These are phyloP conservation scores for Mycena epipterygia DNA, from an alignment of 768 basidiomycete species.

Conservation along the genomic window DNA sequence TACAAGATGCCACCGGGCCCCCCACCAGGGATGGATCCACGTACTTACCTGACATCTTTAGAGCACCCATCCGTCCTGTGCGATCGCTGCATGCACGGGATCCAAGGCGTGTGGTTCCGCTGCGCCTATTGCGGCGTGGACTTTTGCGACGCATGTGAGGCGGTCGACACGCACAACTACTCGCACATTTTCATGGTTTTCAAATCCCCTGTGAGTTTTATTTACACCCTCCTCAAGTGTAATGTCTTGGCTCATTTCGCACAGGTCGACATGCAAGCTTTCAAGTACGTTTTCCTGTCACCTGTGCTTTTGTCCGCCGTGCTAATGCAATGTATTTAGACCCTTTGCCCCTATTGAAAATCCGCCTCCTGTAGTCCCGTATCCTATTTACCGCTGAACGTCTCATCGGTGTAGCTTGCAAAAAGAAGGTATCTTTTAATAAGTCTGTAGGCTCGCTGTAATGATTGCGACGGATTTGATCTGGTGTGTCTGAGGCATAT, in stretches of 20 bases:
- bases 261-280: constrained; percentile 80
- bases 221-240: background rate
- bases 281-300: constrained; percentile 66
- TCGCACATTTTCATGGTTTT: constrained; percentile 90
- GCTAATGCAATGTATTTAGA: constrained; percentile 47
- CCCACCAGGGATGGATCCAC: constrained; percentile 45
- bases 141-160: constrained; percentile 88
- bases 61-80: constrained; percentile 81
- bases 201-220: constrained; percentile 77
- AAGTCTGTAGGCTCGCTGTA: too few relatives aligned
- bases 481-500: too few relatives aligned
- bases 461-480: too few relatives aligned
- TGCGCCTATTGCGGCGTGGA: constrained; percentile 92
- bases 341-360: constrained; percentile 70
- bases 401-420: constrained; percentile 11
- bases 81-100: constrained; percentile 87
- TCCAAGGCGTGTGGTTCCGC: constrained; percentile 91
- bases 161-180: constrained; percentile 83
- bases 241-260: constrained; percentile 21
- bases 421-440: background rate
- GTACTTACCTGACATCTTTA: constrained; percentile 75
- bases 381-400: constrained; percentile 67
- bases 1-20: constrained; percentile 77
- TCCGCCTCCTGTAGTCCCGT: constrained; percentile 72
- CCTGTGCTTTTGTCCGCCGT: background rate